Percentiles rank a stretch among this genome's conserved stretches.
Conservation (phyloP, 257 asterid species). For the Catharanthus roseus region DNA sequence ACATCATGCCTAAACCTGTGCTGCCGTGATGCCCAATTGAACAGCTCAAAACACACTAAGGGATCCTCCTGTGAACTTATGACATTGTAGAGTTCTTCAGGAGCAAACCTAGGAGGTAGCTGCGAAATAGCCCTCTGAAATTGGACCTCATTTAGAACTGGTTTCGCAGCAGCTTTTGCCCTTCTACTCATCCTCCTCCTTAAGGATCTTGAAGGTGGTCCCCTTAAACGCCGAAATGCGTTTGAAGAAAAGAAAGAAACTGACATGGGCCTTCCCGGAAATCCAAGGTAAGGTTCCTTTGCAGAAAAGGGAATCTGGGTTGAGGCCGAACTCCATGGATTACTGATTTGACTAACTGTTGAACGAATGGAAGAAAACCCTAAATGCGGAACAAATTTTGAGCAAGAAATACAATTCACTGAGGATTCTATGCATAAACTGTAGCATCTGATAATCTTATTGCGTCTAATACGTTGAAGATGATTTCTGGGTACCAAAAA, state of each 20-base stretch:
- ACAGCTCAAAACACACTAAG: conserved; percentile 73
- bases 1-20: conserved; percentile 73
- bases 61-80: conserved; percentile 54
- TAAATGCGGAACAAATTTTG: conserved; percentile 14
- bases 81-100: conserved; percentile 68
- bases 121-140: conserved; percentile 44
- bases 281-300: conserved; percentile 6
- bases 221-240: conserved; percentile 34
- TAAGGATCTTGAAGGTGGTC: conserved; percentile 70
- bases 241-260: conserved; percentile 41
- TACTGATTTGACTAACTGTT: background rate
- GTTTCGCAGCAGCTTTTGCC: conserved; percentile 60
- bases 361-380: conserved; percentile 19
- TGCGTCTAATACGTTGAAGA: conserved; percentile 17
- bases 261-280: conserved; percentile 10
- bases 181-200: conserved; percentile 66
- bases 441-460: conserved; percentile 6
- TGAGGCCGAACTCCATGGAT: conserved; percentile 8
- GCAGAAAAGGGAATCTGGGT: conserved; percentile 1
- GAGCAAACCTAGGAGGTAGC: conserved; percentile 71
- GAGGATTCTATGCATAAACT: conserved; percentile 12
- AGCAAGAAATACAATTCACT: conserved; percentile 14
- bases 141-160: conserved; percentile 51
- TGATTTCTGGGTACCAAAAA: conserved; percentile 24
- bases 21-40: conserved; percentile 88